Base-by-base conservation (phyloP, 2,329 filamentous ascomycete species). In the Samsoniella hepiali region DNA sequence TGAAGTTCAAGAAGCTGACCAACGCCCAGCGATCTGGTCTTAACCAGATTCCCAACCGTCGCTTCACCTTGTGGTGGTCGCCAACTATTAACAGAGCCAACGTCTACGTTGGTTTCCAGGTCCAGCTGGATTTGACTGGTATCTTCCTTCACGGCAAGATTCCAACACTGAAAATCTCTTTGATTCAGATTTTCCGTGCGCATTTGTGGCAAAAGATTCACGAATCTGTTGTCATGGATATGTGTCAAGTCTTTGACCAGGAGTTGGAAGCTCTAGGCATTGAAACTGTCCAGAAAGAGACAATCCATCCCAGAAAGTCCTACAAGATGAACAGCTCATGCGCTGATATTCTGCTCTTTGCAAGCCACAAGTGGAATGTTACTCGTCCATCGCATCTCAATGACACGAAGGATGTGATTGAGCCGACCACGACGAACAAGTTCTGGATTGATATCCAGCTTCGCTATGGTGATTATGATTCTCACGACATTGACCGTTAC, bases 321-420 rank as follows among this genome's bases (percentile, higher is more conserved):
- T 99, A 99, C 86, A 99, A 99, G 86, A 99, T 99, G 95, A 99
- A 99, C 82, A 97, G 93, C 72, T 98, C 94, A 64, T 98, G 95
- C 72, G 95, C 96, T 5, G 95, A 99, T 76, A 97, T 99, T 67
- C 83, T 98, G 62, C 85, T 99, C 10, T 99, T 99, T 73, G 94
- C 95, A 44, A 96, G 91, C 67, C 95, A 98, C 80, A 99, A 98
- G 76, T 99, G 96, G 96, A 98, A 96, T 67, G 93, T 99, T 59
- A 97, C 93, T 0, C 84, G 91, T 3, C 96, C 95, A 1, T 98
- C 94, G 3, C 85, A 97, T 69, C 81, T 99, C 3, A 97, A 96
- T 73, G 95, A 99, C 70, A 97, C 92, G 58, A 98, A 98, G 80
- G 95, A 99, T 73, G 87, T 90, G 22, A 96, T 98, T 73, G 94